Base-by-base conservation (phyloP, 139 green algal species). In the Volvox reticuliferus region DNA sequence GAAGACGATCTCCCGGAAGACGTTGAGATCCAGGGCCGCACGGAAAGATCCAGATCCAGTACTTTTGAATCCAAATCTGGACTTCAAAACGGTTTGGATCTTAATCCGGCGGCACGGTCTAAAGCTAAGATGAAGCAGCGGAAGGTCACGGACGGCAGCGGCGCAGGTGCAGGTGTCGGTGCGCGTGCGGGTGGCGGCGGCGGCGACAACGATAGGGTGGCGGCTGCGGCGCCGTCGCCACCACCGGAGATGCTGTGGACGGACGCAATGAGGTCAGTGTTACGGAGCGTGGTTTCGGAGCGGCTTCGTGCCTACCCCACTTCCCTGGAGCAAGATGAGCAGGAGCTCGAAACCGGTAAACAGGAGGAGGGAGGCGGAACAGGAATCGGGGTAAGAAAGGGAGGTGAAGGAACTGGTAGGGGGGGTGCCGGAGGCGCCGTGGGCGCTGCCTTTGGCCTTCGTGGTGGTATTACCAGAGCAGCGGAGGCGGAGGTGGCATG, bases 1-100 rank as follows among this genome's bases (percentile, higher is more conserved):
- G 84, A 89, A 0, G 85, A 89, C 22, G 85, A 82, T 9, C 16
- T 89, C 28, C 85, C 85, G 0, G 69, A 82, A 17, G 85, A 89
- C 61, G 85, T 89, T 19, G 85, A 89, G 69, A 82, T 89, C 16
- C 35, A 87, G 22, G 21, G 44, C 5, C 0, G 12, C 79, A 1
- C 44, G 16, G 24, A 65, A 33, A 0, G 28, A 63, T 22, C 50
- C 44, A 37, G 79, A 69, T 69, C 16, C 65, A 12, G 24, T 9
- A 16, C 12, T 30, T 73, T 28, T 30, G 65, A 16, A 28, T 28
- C 21, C 2, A 73, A 73, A 73, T 24, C 65, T 28, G 65, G 65
- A 73, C 2, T 28, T 30, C 12, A 28, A 28, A 73, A 16, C 21
- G 65, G 9, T 73, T 22, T 30, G 44, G 24, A 16, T 26, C 30